These are phyloP conservation scores for Backusella parvicylindrica DNA, from an alignment of 192 early-diverging fungal genomes.

Conservation along the genomic window DNA sequence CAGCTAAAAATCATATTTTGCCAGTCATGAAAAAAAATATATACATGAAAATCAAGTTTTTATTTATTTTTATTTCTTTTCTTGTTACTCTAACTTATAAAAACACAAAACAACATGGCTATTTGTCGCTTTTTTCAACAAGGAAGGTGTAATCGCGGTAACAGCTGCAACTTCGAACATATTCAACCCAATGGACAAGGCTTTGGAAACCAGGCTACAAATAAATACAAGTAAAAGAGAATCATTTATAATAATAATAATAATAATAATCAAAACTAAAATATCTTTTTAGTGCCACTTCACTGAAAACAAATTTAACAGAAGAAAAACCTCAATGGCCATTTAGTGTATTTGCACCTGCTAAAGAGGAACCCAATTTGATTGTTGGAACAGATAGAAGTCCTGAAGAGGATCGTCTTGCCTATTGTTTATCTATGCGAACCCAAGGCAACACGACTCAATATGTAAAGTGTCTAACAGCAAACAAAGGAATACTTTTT, in stretches of 20 bases:
- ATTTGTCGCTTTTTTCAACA: constrained; percentile 48
- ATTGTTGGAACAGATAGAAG: constrained; percentile 57
- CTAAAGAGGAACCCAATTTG: constrained; percentile 54
- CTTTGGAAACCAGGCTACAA: constrained; percentile 18
- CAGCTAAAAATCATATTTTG: neutral
- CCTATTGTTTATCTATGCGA: constrained; percentile 42
- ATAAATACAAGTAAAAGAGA: constrained; percentile 38
- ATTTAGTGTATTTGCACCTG: constrained; percentile 56
- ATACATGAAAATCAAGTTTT: neutral
- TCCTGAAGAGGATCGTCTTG: constrained; percentile 59
- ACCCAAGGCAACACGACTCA: constrained; percentile 14
- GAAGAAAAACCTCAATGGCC: constrained; percentile 47
- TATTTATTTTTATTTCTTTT: neutral
- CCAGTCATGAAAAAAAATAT: neutral
- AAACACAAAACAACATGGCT: constrained; percentile 3
- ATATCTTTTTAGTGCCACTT: constrained; percentile 34
- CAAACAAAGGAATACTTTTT: constrained; percentile 1
- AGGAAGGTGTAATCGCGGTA: constrained; percentile 56
- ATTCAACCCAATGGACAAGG: constrained; percentile 31
- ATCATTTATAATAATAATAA: neutral
- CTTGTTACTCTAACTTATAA: neutral
- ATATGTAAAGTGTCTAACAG: too few species aligned
- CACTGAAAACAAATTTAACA: constrained; percentile 38
- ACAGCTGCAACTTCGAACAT: constrained; percentile 56
- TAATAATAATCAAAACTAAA: neutral